phyloP scores from a whole-genome alignment of 331 rosid genomes.

The Acacia concinna region DNA sequence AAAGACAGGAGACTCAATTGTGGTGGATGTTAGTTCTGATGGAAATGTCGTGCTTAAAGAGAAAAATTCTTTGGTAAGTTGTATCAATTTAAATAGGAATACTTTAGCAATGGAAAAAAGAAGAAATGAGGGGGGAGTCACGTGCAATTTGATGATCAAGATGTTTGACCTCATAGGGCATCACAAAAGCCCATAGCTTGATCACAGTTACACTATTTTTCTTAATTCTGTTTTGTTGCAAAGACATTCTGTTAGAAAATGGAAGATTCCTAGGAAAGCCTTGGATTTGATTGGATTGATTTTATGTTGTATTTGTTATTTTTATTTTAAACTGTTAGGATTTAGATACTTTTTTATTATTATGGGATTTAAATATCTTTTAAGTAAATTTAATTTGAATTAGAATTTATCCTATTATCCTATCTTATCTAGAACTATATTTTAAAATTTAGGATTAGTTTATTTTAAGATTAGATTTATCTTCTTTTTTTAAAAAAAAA shows the following conservation, averaged over 20 bases:
- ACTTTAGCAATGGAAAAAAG: not conserved
- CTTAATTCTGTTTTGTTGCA: not conserved
- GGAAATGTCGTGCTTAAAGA: conserved; percentile 62
- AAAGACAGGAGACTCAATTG: conserved; percentile 61
- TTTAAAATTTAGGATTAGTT: not conserved
- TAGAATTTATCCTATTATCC: not conserved
- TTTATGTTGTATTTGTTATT: not conserved
- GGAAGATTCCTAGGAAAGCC: not conserved
- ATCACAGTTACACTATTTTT: not conserved
- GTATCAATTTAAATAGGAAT: not conserved
- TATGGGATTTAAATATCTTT: too few relatives aligned
- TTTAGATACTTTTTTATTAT: too few relatives aligned
- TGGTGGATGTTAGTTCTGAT: conserved; percentile 58
- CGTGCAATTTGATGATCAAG: conserved; percentile 29
- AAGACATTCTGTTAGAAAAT: not conserved
- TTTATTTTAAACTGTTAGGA: not conserved
- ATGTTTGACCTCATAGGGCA: conserved; percentile 15
- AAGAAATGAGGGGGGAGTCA: not conserved
- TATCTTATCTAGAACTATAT: not conserved
- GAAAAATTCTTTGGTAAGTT: conserved; percentile 1
- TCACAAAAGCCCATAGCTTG: conserved; percentile 20
- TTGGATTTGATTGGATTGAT: not conserved
- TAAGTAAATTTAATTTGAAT: not conserved
- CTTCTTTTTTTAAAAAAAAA: too few relatives aligned
- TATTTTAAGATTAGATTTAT: not conserved